These are phyloP conservation scores for Macrocybe gigantea DNA, from an alignment of 768 basidiomycete genomes.

Conservation along the genomic window DNA sequence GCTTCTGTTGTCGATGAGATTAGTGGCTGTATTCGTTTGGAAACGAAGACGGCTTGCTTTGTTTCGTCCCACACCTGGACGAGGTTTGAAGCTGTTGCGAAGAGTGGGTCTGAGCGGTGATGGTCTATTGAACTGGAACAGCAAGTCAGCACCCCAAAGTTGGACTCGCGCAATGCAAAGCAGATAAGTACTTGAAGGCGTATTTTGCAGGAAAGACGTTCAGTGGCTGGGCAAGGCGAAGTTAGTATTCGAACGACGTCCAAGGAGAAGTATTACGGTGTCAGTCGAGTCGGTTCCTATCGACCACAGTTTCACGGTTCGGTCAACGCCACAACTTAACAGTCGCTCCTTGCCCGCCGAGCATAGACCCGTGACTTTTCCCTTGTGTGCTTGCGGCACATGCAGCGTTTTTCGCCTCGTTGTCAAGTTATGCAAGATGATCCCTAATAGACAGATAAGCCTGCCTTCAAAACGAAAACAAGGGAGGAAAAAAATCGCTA, in stretches of 20 bases:
- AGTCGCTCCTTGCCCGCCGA: conserved; percentile 61
- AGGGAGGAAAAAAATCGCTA: background rate
- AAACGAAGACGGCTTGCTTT: conserved; percentile 46
- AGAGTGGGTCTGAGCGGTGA: conserved; percentile 81
- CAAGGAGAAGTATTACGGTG: conserved; percentile 19
- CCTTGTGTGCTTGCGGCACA: conserved; percentile 72
- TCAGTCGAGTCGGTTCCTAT: conserved; percentile 24
- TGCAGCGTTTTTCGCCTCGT: conserved; percentile 47
- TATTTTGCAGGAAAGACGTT: conserved; percentile 80
- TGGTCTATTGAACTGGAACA: conserved; percentile 82
- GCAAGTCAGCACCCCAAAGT: no score
- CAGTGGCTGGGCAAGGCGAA: conserved; percentile 41
- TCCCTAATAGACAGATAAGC: conserved; percentile 37
- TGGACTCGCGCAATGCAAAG: background rate
- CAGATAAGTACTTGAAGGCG: conserved; percentile 65
- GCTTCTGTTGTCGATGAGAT: conserved; percentile 41
- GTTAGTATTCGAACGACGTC: no score
- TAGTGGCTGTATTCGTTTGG: background rate
- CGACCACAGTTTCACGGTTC: conserved; percentile 80
- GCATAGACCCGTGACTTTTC: conserved; percentile 78
- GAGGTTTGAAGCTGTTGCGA: conserved; percentile 88
- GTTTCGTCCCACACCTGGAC: conserved; percentile 99
- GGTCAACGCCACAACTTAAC: conserved; percentile 79
- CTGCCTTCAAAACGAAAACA: background rate
- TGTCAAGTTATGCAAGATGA: conserved; percentile 81